These are phyloP conservation scores for Picea abies DNA, from an alignment of 83 land plant genomes.

Conservation along the genomic window DNA sequence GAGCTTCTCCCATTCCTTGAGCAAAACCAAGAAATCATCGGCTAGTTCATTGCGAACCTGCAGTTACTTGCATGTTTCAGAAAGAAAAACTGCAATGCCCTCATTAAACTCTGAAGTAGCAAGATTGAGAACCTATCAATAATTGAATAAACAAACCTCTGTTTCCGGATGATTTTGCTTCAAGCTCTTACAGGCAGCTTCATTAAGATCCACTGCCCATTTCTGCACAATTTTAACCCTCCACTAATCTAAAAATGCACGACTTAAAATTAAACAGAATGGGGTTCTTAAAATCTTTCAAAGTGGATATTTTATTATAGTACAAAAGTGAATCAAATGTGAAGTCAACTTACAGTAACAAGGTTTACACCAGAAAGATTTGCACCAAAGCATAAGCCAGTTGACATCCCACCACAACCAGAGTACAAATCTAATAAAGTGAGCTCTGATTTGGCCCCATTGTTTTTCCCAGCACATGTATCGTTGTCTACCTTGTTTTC, in stretches of 20 bases:
- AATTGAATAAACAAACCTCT: constrained; percentile 35
- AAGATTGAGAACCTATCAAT: no score
- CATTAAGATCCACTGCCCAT: constrained; percentile 92
- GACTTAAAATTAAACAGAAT: not conserved
- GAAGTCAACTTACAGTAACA: constrained; percentile 50
- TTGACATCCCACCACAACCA: constrained; percentile 99
- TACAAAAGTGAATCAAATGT: not conserved
- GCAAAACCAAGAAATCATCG: constrained; percentile 72
- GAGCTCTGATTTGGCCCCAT: constrained; percentile 20
- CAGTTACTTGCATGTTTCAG: not conserved
- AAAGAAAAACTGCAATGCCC: not conserved
- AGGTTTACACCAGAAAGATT: constrained; percentile 58
- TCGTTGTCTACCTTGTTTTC: constrained; percentile 17
- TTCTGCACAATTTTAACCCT: constrained; percentile 37
- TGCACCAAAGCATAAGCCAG: constrained; percentile 86
- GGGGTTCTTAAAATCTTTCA: not conserved
- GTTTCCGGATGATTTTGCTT: constrained; percentile 94
- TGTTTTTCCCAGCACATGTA: constrained; percentile 14
- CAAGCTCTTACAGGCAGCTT: constrained; percentile 75
- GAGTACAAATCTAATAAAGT: constrained; percentile 76
- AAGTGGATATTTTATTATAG: not conserved
- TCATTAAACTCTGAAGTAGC: no score
- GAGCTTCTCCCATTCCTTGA: constrained; percentile 86
- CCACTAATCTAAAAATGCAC: not conserved
- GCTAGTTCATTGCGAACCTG: constrained; percentile 95